phyloP scores from a whole-genome alignment of 495 filamentous ascomycete species.

The Penicillium paxilli region DNA sequence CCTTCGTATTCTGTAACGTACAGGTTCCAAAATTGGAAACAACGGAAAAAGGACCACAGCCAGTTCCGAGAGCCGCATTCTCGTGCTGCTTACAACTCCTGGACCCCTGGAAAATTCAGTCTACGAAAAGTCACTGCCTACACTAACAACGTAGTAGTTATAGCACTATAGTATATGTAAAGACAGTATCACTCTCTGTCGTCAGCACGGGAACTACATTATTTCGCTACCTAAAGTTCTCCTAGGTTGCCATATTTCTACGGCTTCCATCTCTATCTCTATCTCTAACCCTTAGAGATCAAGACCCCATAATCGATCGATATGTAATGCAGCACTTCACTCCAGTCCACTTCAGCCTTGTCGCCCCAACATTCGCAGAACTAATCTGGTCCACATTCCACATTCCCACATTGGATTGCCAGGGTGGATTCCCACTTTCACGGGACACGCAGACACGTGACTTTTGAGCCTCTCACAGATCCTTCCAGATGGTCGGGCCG shows the following conservation, averaged over 20 bases:
- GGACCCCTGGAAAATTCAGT: not conserved
- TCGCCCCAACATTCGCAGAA: not conserved
- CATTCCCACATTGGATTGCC: not conserved
- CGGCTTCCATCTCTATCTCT: not conserved
- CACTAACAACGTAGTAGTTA: too few species aligned
- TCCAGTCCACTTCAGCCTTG: not conserved
- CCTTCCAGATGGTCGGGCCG: too few species aligned
- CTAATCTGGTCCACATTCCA: not conserved
- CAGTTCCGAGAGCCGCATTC: not conserved
- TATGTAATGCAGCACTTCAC: too few species aligned
- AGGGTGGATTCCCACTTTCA: too few species aligned
- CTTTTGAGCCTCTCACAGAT: constrained; percentile 12
- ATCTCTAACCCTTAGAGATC: not conserved
- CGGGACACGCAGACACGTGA: too few species aligned
- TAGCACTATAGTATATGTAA: too few species aligned
- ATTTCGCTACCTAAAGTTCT: too few species aligned
- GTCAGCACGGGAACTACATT: not conserved
- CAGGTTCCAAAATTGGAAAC: not conserved
- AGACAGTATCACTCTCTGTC: too few species aligned
- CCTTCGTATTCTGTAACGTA: not conserved
- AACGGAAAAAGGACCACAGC: not conserved
- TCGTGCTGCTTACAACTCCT: not conserved
- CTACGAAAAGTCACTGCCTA: not conserved
- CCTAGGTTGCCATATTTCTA: not conserved
- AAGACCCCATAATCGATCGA: not conserved